Evolutionary conservation across 257 asterid genomes (phyloP).

Genomic region (Solanum pennellii): DNA sequence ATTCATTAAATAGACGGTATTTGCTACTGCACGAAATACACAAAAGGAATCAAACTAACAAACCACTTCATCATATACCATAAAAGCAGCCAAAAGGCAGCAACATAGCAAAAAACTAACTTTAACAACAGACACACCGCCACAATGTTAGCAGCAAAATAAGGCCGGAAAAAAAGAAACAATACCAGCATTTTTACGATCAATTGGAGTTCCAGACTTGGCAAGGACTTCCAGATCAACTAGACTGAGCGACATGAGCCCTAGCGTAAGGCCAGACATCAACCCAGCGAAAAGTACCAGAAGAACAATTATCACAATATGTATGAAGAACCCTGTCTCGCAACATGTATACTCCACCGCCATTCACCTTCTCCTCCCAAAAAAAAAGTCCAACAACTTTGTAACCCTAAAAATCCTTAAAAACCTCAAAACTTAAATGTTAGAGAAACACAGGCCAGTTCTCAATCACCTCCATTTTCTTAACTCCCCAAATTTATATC

Average conservation of each 20-base stretch:
- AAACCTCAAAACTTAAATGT: not conserved
- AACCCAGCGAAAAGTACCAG: constrained; percentile 77
- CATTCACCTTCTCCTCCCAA: constrained; percentile 28
- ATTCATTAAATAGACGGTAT: not conserved
- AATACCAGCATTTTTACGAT: constrained; percentile 62
- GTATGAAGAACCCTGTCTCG: constrained; percentile 47
- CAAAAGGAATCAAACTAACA: not conserved
- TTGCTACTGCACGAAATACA: not conserved
- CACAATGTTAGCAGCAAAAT: not conserved
- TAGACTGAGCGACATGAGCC: constrained; percentile 92
- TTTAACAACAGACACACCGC: not conserved
- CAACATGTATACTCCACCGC: constrained; percentile 88
- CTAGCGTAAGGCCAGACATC: constrained; percentile 97
- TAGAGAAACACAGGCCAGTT: not conserved
- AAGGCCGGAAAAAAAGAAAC: not conserved
- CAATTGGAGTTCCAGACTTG: constrained; percentile 75
- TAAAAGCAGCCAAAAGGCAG: not conserved
- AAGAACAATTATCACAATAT: constrained; percentile 38
- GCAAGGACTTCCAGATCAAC: constrained; percentile 98
- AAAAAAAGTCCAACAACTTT: not conserved
- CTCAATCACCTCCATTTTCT: not conserved
- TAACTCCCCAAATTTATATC: not conserved
- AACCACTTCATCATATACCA: not conserved
- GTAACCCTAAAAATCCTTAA: not conserved
- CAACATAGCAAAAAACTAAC: not conserved